Evolutionary conservation across 495 filamentous ascomycete genomes (phyloP).

Genomic region (Hyaloscypha bicolor): DNA sequence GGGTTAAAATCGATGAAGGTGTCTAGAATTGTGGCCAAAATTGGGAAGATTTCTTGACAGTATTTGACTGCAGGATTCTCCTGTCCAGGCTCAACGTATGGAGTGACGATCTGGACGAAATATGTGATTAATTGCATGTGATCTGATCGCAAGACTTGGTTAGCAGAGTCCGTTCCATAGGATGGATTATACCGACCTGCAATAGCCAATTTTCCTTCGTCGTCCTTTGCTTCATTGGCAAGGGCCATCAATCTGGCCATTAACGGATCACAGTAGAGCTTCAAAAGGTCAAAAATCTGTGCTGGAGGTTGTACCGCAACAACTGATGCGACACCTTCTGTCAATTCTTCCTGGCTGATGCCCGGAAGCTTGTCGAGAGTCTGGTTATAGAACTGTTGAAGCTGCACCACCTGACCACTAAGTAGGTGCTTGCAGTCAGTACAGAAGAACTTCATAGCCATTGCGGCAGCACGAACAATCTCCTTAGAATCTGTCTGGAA

Average conservation of each 20-base stretch:
- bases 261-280: conserved; percentile 92
- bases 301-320: conserved; percentile 81
- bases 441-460: conserved; percentile 96
- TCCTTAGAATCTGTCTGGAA: conserved; percentile 86
- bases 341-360: conserved; percentile 90
- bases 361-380: conserved; percentile 82
- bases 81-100: conserved; percentile 69
- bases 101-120: conserved; percentile 78
- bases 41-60: conserved; percentile 88
- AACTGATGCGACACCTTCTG: conserved; percentile 90
- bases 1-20: conserved; percentile 82
- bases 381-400: conserved; percentile 89
- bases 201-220: conserved; percentile 77
- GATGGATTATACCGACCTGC: conserved; percentile 58
- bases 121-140: conserved; percentile 89
- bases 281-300: conserved; percentile 79
- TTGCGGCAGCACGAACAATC: conserved; percentile 84
- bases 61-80: conserved; percentile 95
- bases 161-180: background rate
- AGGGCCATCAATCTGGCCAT: conserved; percentile 82
- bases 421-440: conserved; percentile 88
- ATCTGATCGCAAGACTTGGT: conserved; percentile 54
- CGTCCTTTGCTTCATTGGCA: conserved; percentile 81
- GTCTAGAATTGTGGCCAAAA: conserved; percentile 80
- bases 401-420: conserved; percentile 72